phyloP scores from a whole-genome alignment of 2,329 filamentous ascomycete species.

The Scedosporium aurantiacum region DNA sequence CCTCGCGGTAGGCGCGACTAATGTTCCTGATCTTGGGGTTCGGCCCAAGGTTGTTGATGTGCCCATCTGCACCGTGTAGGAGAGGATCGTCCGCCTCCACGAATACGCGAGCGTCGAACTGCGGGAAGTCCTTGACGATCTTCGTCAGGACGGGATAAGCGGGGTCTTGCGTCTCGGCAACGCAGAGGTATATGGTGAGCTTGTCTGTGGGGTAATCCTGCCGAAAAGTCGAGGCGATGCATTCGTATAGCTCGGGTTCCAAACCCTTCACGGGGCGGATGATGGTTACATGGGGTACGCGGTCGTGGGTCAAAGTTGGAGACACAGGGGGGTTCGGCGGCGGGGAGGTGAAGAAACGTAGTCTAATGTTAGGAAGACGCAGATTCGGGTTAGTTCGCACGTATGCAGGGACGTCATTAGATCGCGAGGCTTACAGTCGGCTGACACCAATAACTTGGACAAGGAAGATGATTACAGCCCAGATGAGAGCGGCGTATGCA shows the following conservation, averaged over 20 bases:
- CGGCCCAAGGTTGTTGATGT: conserved; percentile 59
- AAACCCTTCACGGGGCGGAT: conserved; percentile 90
- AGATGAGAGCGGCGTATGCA: conserved; percentile 38
- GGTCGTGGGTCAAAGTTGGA: conserved; percentile 33
- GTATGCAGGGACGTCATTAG: neutral
- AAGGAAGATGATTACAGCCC: conserved; percentile 39
- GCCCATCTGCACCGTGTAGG: conserved; percentile 42
- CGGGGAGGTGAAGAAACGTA: conserved; percentile 39
- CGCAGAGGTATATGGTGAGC: conserved; percentile 71
- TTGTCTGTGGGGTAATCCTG: conserved; percentile 71
- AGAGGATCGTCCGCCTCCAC: conserved; percentile 74
- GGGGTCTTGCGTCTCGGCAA: conserved; percentile 63
- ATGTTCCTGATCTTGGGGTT: conserved; percentile 99
- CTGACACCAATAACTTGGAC: conserved; percentile 46
- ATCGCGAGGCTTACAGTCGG: conserved; percentile 35
- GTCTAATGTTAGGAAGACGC: conserved; percentile 20
- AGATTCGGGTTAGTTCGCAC: neutral
- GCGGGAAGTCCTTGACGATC: conserved; percentile 62
- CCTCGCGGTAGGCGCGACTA: conserved; percentile 83
- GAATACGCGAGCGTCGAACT: conserved; percentile 59
- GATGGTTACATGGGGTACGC: conserved; percentile 73
- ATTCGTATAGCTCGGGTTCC: conserved; percentile 84
- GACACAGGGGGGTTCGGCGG: conserved; percentile 37
- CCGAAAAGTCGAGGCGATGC: conserved; percentile 72
- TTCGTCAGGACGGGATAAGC: conserved; percentile 63